Conservation (phyloP, 2,329 filamentous ascomycete genomes). For the Stromatinia cepivora region DNA sequence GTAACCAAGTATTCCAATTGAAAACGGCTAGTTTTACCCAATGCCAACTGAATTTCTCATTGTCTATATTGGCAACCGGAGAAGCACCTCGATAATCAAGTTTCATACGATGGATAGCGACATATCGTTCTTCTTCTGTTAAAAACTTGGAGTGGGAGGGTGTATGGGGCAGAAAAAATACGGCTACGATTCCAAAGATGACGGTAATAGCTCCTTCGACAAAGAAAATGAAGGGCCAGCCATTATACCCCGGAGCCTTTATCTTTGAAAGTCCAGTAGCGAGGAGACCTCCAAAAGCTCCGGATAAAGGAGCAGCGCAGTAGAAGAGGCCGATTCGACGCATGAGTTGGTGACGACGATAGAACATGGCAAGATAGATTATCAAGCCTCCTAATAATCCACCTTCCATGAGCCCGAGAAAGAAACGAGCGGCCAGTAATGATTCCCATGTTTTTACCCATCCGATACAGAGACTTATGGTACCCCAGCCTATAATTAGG, state of each 20-base stretch:
- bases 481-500: slow-evolving; percentile 47
- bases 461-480: slow-evolving; percentile 49
- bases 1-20: slow-evolving; percentile 22
- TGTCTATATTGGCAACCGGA: neutral
- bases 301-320: slow-evolving; percentile 77
- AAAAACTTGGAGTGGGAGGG: slow-evolving; percentile 19
- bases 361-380: slow-evolving; percentile 64
- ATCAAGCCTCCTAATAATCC: slow-evolving; percentile 53
- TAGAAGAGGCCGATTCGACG: slow-evolving; percentile 84
- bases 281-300: slow-evolving; percentile 75
- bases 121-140: slow-evolving; percentile 7
- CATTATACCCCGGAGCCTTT: slow-evolving; percentile 9
- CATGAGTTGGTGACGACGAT: slow-evolving; percentile 68
- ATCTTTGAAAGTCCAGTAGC: slow-evolving; percentile 45
- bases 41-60: slow-evolving; percentile 23
- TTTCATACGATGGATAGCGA: slow-evolving; percentile 21
- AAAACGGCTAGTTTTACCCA: slow-evolving; percentile 21
- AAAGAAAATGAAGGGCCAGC: slow-evolving; percentile 24
- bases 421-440: slow-evolving; percentile 49
- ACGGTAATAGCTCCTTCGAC: slow-evolving; percentile 19
- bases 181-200: slow-evolving; percentile 9
- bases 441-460: slow-evolving; percentile 47
- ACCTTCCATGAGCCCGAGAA: slow-evolving; percentile 51
- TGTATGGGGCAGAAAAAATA: slow-evolving; percentile 19
- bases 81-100: slow-evolving; percentile 18